Conservation (phyloP, 2,329 filamentous ascomycete species). For the Elsinoe fawcettii region DNA sequence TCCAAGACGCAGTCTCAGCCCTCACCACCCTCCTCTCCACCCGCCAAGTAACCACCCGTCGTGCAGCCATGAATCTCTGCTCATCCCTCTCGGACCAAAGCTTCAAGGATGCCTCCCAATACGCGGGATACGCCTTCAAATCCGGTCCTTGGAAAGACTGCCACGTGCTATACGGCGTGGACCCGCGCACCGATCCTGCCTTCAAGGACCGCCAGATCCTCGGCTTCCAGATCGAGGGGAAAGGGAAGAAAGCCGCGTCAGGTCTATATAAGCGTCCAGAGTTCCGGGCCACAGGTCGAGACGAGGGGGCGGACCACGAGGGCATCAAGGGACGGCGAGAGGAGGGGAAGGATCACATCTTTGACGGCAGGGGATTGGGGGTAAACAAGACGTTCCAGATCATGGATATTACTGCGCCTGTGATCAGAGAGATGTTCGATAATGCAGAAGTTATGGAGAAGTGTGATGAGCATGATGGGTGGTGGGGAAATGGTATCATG, state of each 20-base stretch:
- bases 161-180: slow-evolving; percentile 75
- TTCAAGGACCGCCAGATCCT: slow-evolving; percentile 83
- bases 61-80: slow-evolving; percentile 70
- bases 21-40: slow-evolving; percentile 60
- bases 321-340: slow-evolving; percentile 15
- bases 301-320: slow-evolving; percentile 14
- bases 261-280: slow-evolving; percentile 21
- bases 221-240: slow-evolving; percentile 60
- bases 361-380: slow-evolving; percentile 68
- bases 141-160: slow-evolving; percentile 88
- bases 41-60: slow-evolving; percentile 79
- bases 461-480: slow-evolving; percentile 58
- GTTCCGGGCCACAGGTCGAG: background rate
- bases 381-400: slow-evolving; percentile 89
- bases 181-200: slow-evolving; percentile 68
- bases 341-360: slow-evolving; percentile 56
- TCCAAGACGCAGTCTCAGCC: slow-evolving; percentile 57
- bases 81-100: slow-evolving; percentile 44
- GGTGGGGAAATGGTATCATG: slow-evolving; percentile 75
- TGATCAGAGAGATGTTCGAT: slow-evolving; percentile 59
- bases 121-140: slow-evolving; percentile 85
- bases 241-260: slow-evolving; percentile 13
- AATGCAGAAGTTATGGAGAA: slow-evolving; percentile 44
- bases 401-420: slow-evolving; percentile 79
- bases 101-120: slow-evolving; percentile 69